Evolutionary conservation across 768 basidiomycete genomes (phyloP), one percentile per base, ranked within the genome.

Genomic region (Candolleomyces aberdarensis): DNA sequence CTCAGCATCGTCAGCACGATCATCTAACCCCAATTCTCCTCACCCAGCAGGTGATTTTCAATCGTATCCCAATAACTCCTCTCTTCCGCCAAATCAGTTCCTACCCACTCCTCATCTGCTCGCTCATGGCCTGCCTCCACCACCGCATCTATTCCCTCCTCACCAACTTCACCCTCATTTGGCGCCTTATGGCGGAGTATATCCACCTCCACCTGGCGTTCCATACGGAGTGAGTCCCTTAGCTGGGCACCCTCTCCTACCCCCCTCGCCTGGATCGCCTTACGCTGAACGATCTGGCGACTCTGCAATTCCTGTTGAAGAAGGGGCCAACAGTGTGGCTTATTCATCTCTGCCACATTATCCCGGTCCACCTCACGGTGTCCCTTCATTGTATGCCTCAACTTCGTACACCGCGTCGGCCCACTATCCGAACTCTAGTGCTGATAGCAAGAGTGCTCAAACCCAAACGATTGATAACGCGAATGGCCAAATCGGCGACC

Each of bases 1-100:
- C 36, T 32, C 19, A 32, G 44, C 32, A 53, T 26, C 62, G 52
- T 46, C 57, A 40, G 11, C 53, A 43, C 26, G 65, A 58, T 47
- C 66, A 17, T 54, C 66, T 20, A 60, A 65, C 17, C 62, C 65
- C 4, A 61, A 62, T 63, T 70, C 59, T 61, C 62, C 51, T 48
- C 67, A 58, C 41, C 63, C 60, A 47, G 10, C 58, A 10, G 19
- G 41, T 32, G 57, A 43, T 39, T 50, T 57, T 15, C 61, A 55
- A 29, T 50, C 56, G 15, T 17, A 46, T 46, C 19, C 19, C 44
- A 46, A 46, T 14, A 36, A 11, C 36, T 36, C 36, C 6, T 2
- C 36, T 36, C 36, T 36, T 36, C 36, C 36, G 36, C 36, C 36
- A 36, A 36, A 36, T 36, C 36, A 36, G 36, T 36, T 36, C 5